Conservation (phyloP, 163 green algal genomes). For the Scenedesmus sp. region DNA sequence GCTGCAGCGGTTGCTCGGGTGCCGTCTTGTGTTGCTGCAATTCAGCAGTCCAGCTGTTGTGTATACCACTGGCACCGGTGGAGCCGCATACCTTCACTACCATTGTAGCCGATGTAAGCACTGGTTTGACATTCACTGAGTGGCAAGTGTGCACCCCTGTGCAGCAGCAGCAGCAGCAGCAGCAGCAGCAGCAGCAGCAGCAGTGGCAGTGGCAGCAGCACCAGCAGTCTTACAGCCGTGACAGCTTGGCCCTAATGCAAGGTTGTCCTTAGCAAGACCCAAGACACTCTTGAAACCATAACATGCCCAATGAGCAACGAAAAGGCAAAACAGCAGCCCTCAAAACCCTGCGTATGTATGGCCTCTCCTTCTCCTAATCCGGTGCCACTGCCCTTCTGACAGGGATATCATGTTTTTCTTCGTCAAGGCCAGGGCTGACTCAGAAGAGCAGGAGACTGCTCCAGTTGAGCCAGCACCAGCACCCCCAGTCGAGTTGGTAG, state of each 20-base stretch:
- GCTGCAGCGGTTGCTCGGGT: too few species aligned
- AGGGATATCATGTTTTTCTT: neutral
- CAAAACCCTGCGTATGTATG: slow-evolving; percentile 5
- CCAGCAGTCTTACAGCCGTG: too few species aligned
- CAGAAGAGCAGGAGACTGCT: slow-evolving; percentile 18
- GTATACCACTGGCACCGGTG: too few species aligned
- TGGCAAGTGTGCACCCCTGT: neutral
- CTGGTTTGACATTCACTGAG: neutral
- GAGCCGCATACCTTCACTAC: too few species aligned
- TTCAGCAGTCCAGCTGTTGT: too few species aligned
- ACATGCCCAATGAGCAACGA: neutral
- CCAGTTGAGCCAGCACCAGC: slow-evolving; percentile 1
- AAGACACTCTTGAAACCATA: neutral
- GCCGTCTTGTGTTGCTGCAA: too few species aligned
- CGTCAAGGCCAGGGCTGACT: slow-evolving; percentile 27
- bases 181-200: neutral
- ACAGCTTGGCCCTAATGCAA: neutral
- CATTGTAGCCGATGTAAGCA: too few species aligned
- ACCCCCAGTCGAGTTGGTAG: slow-evolving; percentile 21
- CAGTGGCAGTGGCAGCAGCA: neutral
- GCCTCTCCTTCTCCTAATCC: neutral
- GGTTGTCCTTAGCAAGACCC: neutral
- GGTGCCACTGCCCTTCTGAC: neutral
- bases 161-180: neutral
- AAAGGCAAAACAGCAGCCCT: neutral